Base-by-base conservation (phyloP, 129 eudicot genomes). In the Gnaphalium uliginosum region DNA sequence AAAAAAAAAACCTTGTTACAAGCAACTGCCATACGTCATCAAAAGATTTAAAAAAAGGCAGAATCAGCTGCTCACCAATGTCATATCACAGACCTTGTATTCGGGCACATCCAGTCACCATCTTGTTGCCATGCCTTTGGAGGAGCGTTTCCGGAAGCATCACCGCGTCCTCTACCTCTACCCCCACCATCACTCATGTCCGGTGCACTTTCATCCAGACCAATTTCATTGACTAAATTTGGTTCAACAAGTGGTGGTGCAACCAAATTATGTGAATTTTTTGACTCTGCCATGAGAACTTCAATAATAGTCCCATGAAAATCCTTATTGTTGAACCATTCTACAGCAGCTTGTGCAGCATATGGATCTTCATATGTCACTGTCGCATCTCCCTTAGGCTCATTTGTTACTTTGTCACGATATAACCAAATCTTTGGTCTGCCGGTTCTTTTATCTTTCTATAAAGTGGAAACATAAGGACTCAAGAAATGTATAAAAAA, bases 51-150 rank as follows among this genome's bases (percentile, higher is more conserved):
- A 64, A 70, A 69, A 83, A 85, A 87, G 91, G 86, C 83, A 85
- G 97, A 88, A 82, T 63, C 87, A 90, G 97, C 96, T 80, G 99
- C 99, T 91, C 99, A 94, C 99, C 99, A 83, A 94, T 89, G 75
- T 89, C 96, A 85, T 84, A 89, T 91, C 93, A 94, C 99, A 91
- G 94, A 94, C 99, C 99, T 94, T 94, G 99, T 91, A 91, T 94
- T 94, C 53, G 99, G 88, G 83, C 99, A 94, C 82, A 67, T 50
- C 99, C 99, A 94, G 82, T 94, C 99, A 71, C 99, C 99, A 11
- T 91, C 99, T 83, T 94, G 97, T 76, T 91, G 96, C 99, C 99
- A 94, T 72, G 97, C 85, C 81, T 94, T 91, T 59, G 81, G 86
- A 11, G 91, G 75, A 61, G 77, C 84, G 66, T 84, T 87, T 54